Conservation (phyloP, 2,329 filamentous ascomycete genomes). For the Xenoacremonium recifei region DNA sequence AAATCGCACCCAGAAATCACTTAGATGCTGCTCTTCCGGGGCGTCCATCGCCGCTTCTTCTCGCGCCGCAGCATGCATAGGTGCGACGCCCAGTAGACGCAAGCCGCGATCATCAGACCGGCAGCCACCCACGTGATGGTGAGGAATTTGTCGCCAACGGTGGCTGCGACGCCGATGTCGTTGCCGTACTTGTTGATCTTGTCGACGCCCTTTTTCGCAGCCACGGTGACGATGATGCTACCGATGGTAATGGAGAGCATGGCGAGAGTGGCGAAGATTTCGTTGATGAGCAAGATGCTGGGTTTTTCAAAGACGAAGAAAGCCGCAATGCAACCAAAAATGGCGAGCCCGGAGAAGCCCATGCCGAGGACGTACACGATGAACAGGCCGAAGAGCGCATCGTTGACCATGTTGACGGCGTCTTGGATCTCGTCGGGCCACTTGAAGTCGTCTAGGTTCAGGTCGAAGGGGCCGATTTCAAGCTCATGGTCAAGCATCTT, state of each 20-base stretch:
- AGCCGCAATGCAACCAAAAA: conserved; percentile 38
- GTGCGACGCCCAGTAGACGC: conserved; percentile 41
- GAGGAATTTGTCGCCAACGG: conserved; percentile 43
- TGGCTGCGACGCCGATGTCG: conserved; percentile 43
- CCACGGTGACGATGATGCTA: conserved; percentile 43
- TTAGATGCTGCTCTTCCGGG: conserved; percentile 29
- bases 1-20: not conserved
- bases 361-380: conserved; percentile 47
- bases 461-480: conserved; percentile 40
- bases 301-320: conserved; percentile 31
- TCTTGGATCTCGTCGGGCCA: conserved; percentile 44
- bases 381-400: conserved; percentile 46
- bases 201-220: conserved; percentile 38
- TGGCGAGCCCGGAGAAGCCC: conserved; percentile 41
- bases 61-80: conserved; percentile 29
- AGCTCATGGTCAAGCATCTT: conserved; percentile 46
- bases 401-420: conserved; percentile 49
- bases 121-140: conserved; percentile 47
- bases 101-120: conserved; percentile 39
- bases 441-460: conserved; percentile 45
- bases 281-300: conserved; percentile 34
- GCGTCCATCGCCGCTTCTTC: conserved; percentile 24
- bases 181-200: conserved; percentile 43
- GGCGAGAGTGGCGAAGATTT: conserved; percentile 35
- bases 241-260: conserved; percentile 38